These are phyloP conservation scores for Penicillium soppii DNA, from an alignment of 495 filamentous ascomycete species.

Conservation along the genomic window DNA sequence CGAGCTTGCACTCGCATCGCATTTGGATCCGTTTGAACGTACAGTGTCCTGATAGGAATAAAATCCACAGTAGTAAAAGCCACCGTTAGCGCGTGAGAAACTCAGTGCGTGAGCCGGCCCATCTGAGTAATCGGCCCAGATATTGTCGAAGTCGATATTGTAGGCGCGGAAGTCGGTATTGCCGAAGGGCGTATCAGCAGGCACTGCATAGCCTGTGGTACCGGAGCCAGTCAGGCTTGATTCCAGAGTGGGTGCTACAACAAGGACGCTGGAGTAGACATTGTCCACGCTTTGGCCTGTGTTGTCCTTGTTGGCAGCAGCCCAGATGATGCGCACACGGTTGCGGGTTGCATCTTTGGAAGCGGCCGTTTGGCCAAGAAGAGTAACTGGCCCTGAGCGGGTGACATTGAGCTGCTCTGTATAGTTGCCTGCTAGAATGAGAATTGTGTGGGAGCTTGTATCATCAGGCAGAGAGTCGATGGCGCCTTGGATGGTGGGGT, in stretches of 20 bases:
- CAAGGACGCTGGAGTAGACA: constrained; percentile 53
- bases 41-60: constrained; percentile 61
- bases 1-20: too few relatives aligned
- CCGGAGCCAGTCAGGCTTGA: constrained; percentile 55
- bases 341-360: constrained; percentile 40
- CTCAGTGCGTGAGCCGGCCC: constrained; percentile 56
- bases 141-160: constrained; percentile 60
- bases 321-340: constrained; percentile 50
- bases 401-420: constrained; percentile 62
- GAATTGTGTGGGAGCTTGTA: constrained; percentile 48
- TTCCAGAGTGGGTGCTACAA: constrained; percentile 57
- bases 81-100: constrained; percentile 55
- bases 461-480: constrained; percentile 54
- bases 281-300: constrained; percentile 50
- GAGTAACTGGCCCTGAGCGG: constrained; percentile 52
- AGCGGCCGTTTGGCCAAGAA: constrained; percentile 52
- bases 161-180: constrained; percentile 57
- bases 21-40: too few relatives aligned
- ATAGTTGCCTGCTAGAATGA: constrained; percentile 55
- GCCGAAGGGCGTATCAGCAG: constrained; percentile 56
- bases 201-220: constrained; percentile 55
- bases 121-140: constrained; percentile 49
- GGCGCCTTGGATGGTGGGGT: constrained; percentile 51
- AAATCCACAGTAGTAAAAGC: constrained; percentile 58
- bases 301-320: constrained; percentile 43